Conservation (phyloP, 2,329 filamentous ascomycete genomes). For the Colletotrichum tofieldiae region DNA sequence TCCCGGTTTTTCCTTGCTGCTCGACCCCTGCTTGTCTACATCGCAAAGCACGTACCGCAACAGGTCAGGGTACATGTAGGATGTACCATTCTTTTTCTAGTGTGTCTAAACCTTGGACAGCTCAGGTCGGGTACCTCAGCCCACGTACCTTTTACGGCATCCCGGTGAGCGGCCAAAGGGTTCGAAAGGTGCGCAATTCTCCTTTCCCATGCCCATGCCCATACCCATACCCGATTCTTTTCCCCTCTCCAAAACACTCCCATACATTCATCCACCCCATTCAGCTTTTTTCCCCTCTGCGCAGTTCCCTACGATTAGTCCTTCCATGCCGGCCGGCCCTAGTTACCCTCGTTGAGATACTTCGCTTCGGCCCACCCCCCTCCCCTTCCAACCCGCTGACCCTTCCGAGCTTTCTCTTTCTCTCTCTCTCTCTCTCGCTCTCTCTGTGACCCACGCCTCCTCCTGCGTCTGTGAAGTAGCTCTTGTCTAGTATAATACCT, state of each 20-base stretch:
- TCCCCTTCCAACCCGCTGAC: conserved; percentile 33
- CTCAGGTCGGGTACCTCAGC: conserved; percentile 35
- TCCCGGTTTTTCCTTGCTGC: conserved; percentile 16
- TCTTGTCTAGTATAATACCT: conserved; percentile 36
- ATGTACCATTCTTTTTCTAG: conserved; percentile 10
- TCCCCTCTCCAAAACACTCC: conserved; percentile 28
- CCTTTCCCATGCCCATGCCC: conserved; percentile 41
- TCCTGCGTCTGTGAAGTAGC: not conserved
- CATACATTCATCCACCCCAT: conserved; percentile 33
- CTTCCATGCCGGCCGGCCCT: conserved; percentile 25
- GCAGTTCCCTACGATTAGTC: conserved; percentile 1
- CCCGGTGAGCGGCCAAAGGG: conserved; percentile 27
- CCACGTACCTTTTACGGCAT: conserved; percentile 38
- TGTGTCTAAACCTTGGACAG: conserved; percentile 27
- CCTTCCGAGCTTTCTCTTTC: conserved; percentile 36
- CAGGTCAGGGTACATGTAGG: not conserved
- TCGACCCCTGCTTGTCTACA: conserved; percentile 25
- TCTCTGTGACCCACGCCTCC: not conserved
- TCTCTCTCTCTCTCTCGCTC: conserved; percentile 18
- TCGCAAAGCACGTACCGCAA: not conserved
- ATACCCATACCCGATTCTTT: conserved; percentile 30
- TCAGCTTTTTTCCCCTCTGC: conserved; percentile 10
- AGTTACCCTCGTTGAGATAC: conserved; percentile 17
- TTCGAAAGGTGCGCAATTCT: conserved; percentile 42
- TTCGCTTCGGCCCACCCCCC: conserved; percentile 39